Conservation (phyloP, 1,284 basidiomycete genomes). For the Tilletia indica region DNA sequence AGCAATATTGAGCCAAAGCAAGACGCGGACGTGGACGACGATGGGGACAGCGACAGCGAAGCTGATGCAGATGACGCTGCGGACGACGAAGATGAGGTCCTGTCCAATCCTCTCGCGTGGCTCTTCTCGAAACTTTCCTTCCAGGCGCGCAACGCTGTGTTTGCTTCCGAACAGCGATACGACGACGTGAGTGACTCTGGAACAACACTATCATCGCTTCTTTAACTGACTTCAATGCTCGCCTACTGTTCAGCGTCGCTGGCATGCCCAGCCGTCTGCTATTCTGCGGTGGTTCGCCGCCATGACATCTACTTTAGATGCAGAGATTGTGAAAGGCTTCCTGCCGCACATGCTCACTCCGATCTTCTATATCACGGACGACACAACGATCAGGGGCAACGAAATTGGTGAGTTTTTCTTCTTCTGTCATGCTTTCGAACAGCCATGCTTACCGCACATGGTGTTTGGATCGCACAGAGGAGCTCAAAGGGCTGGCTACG, state of each 20-base stretch:
- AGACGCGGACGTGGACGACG: constrained; percentile 16
- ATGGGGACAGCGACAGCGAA: constrained; percentile 22
- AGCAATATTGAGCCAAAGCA: too few relatives aligned
- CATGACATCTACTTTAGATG: constrained; percentile 27
- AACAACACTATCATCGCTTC: neutral
- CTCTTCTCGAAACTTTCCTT: constrained; percentile 90
- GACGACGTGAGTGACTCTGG: constrained; percentile 7
- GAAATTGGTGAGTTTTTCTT: constrained; percentile 60
- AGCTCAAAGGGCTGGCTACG: constrained; percentile 74
- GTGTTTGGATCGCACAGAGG: constrained; percentile 62
- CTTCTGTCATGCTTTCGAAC: too few relatives aligned
- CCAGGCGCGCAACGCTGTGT: constrained; percentile 64
- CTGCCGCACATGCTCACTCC: constrained; percentile 82
- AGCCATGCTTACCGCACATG: neutral
- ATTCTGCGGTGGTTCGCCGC: constrained; percentile 64
- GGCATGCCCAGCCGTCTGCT: constrained; percentile 68
- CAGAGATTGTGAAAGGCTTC: constrained; percentile 58
- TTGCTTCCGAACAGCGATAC: constrained; percentile 8
- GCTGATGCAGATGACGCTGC: constrained; percentile 20
- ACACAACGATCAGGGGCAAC: constrained; percentile 68
- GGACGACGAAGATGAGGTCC: constrained; percentile 31
- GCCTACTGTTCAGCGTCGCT: constrained; percentile 17
- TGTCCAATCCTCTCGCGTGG: constrained; percentile 76
- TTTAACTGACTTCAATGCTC: neutral
- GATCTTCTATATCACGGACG: constrained; percentile 79